phyloP scores from a whole-genome alignment of 495 filamentous ascomycete species.

The Tuber indicum region DNA sequence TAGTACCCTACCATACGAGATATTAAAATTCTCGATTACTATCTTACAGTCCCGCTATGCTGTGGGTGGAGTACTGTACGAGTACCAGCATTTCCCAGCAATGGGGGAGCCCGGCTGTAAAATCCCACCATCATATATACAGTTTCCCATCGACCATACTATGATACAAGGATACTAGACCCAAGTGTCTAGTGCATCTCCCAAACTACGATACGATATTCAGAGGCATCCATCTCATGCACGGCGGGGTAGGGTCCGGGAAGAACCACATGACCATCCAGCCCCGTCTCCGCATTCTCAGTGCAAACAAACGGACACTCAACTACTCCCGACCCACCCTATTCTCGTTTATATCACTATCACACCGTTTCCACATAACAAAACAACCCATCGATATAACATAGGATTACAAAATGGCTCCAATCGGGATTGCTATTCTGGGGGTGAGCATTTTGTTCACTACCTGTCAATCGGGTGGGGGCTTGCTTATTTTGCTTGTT shows the following conservation, averaged over 20 bases:
- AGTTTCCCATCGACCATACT: neutral
- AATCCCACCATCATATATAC: neutral
- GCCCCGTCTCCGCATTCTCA: neutral
- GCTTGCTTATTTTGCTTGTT: neutral
- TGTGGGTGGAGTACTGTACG: too few relatives aligned
- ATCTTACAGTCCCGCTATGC: neutral
- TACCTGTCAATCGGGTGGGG: neutral
- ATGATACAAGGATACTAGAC: neutral
- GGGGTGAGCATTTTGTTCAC: constrained; percentile 41
- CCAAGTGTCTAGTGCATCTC: neutral
- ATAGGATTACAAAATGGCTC: constrained; percentile 31
- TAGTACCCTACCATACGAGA: neutral
- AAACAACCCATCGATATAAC: neutral
- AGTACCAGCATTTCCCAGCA: neutral
- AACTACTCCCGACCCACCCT: neutral
- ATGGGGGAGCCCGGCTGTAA: neutral
- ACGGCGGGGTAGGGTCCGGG: neutral
- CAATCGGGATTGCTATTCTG: constrained; percentile 60
- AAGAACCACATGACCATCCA: neutral
- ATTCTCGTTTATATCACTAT: neutral
- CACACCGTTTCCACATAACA: neutral
- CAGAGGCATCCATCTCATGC: neutral
- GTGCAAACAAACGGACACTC: neutral
- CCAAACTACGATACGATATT: neutral
- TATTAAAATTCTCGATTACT: neutral